phyloP scores from a whole-genome alignment of 2,329 filamentous ascomycete genomes.

The Diplodia mutila region DNA sequence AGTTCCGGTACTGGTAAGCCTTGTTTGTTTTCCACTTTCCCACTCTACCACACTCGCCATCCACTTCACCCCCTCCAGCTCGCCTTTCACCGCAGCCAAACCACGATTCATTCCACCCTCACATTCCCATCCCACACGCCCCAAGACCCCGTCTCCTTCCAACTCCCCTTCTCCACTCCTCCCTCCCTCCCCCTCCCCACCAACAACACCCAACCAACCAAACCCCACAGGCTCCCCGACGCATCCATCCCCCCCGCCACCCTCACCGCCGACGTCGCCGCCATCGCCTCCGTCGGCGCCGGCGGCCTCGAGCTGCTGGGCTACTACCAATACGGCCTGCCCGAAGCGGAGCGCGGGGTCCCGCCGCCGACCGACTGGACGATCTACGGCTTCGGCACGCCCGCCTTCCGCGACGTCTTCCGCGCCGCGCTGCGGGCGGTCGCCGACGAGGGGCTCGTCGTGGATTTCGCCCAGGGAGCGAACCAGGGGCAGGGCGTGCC shows the following conservation, averaged over 20 bases:
- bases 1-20: conserved; percentile 33
- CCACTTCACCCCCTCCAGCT: background rate
- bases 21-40: background rate
- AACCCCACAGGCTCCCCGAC: conserved; percentile 31
- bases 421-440: conserved; percentile 37
- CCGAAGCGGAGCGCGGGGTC: conserved; percentile 20
- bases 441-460: conserved; percentile 42
- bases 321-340: conserved; percentile 33
- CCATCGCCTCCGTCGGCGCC: conserved; percentile 26
- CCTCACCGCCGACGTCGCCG: conserved; percentile 28
- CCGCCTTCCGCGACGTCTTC: conserved; percentile 39
- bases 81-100: no score
- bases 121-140: no score
- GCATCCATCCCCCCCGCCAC: conserved; percentile 28
- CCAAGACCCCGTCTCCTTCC: background rate
- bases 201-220: background rate
- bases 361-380: conserved; percentile 41
- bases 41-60: no score
- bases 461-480: conserved; percentile 54
- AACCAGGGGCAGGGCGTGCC: conserved; percentile 56
- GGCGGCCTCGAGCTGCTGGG: conserved; percentile 33
- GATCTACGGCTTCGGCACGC: conserved; percentile 46
- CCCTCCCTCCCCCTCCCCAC: background rate
- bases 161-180: background rate
- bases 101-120: background rate